A percentile compares a stretch with the other conserved stretches of the same genome.
These are phyloP conservation scores for Gentiana macrophylla DNA, from an alignment of 257 asterid species.

Conservation along the genomic window DNA sequence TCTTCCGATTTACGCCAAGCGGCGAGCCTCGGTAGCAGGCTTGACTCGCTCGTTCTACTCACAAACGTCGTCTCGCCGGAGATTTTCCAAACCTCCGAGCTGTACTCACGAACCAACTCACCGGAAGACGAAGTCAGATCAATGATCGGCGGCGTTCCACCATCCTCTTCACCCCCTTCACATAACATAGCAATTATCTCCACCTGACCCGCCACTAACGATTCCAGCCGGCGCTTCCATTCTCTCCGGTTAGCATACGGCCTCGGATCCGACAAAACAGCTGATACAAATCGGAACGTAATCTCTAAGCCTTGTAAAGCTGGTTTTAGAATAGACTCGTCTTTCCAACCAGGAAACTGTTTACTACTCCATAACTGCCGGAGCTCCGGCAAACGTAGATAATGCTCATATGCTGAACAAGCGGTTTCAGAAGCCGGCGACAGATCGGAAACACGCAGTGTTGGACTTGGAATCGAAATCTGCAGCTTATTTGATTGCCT, in stretches of 20 bases:
- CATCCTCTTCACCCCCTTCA: slow-evolving; percentile 61
- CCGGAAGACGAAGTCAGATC: slow-evolving; percentile 42
- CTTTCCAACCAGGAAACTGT: slow-evolving; percentile 65
- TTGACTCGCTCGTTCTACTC: slow-evolving; percentile 60
- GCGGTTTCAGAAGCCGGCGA: slow-evolving; percentile 65
- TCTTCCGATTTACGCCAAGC: slow-evolving; percentile 58
- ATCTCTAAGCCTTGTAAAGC: slow-evolving; percentile 65
- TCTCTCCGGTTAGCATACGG: slow-evolving; percentile 59
- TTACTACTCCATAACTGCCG: slow-evolving; percentile 38
- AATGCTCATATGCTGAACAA: slow-evolving; percentile 66
- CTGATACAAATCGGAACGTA: slow-evolving; percentile 69
- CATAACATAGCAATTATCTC: slow-evolving; percentile 54
- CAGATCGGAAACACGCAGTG: slow-evolving; percentile 31
- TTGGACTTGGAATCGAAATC: slow-evolving; percentile 48
- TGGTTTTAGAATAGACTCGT: slow-evolving; percentile 52
- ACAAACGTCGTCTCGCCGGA: slow-evolving; percentile 55
- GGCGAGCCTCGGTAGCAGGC: slow-evolving; percentile 65
- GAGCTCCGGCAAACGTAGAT: slow-evolving; percentile 66
- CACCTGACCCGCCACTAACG: slow-evolving; percentile 43
- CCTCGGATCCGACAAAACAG: slow-evolving; percentile 57
- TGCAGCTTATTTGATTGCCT: slow-evolving; percentile 52
- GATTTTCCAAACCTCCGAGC: slow-evolving; percentile 89
- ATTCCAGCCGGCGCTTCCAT: slow-evolving; percentile 67
- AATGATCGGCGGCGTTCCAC: slow-evolving; percentile 52
- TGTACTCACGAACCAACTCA: slow-evolving; percentile 38